Evolutionary conservation across 305 asterid genomes (phyloP).

Genomic region (Plantago lanceolata): DNA sequence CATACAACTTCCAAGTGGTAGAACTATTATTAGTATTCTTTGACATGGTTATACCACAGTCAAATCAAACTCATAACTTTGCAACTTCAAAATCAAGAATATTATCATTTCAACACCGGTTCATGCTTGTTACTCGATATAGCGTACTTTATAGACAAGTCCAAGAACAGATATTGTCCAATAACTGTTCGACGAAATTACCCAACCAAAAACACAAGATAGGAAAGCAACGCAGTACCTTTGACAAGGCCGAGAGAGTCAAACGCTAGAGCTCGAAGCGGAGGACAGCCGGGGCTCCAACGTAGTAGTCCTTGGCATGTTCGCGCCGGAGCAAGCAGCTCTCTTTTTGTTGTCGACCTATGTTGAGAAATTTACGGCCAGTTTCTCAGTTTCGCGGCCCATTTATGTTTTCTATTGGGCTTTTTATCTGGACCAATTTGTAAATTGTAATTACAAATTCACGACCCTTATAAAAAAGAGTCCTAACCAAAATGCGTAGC

Average conservation of each 20-base stretch:
- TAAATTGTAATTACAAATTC: too few relatives aligned
- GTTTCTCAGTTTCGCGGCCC: not conserved
- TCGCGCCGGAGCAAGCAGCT: not conserved
- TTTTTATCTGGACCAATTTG: not conserved
- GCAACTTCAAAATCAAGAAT: not conserved
- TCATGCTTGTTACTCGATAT: not conserved
- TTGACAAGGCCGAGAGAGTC: constrained; percentile 61
- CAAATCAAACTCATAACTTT: too few relatives aligned
- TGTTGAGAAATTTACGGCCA: not conserved
- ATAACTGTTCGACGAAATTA: constrained; percentile 18
- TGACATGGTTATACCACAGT: not conserved
- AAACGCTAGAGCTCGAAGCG: constrained; percentile 70
- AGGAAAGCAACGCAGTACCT: constrained; percentile 23
- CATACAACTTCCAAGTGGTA: not conserved
- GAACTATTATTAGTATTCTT: too few relatives aligned
- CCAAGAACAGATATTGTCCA: not conserved
- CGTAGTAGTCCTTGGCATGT: constrained; percentile 82
- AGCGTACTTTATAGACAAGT: not conserved
- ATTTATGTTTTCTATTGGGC: not conserved
- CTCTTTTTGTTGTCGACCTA: not conserved
- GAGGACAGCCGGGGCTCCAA: constrained; percentile 75
- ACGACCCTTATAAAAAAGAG: too few relatives aligned
- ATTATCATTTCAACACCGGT: too few relatives aligned
- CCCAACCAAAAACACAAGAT: not conserved
- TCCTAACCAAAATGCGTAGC: too few relatives aligned